Base-by-base conservation (phyloP, 2,329 filamentous ascomycete genomes). In the Trichoderma sp. region DNA sequence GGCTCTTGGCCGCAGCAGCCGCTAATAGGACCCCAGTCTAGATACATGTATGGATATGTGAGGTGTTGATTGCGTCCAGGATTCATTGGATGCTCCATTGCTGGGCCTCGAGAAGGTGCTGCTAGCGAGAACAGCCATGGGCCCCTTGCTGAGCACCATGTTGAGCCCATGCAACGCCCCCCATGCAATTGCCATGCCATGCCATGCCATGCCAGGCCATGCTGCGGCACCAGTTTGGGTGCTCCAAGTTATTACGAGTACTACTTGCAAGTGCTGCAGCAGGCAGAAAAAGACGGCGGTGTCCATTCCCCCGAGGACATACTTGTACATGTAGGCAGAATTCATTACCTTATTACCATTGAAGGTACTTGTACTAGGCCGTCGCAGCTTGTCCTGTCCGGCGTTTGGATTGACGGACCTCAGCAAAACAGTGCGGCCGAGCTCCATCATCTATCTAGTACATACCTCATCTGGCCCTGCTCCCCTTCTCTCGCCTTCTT, bases 381-480 rank as follows among this genome's bases (percentile, higher is more conserved):
- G 43, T 64, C 24, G 45, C 47, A 44, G 45, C 56, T 56, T 26
- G 52, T 30, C 43, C 50, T 64, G 44, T 44, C 61, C 57, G 61
- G 54, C 30, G 24, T 30, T 24, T 50, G 34, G 45, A 24, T 24
- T 24, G 21, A 64, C 43, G 44, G 61, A 52, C 28, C 21, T 34
- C 41, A 24, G 45, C 34, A 39, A 7, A 39, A 39, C 34, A 39
- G 34, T 39, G 34, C 34, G 34, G 34, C 34, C 34, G 34, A 39
- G 34, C 34, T 39, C 34, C 34, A 39, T 39, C 34, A 30, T 30
- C 30, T 30, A 7, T 9, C 28, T 30, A 45, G n/a, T 24, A 24
- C 21, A 24, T 24, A 56, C n/a, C 44, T 12, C 43, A 44, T 24
- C 21, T 52, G 26, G 19, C 47, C 39, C 17, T 44, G 52, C 59